Evolutionary conservation across 495 filamentous ascomycete species (phyloP).

Genomic region (Penicillium odoratum): DNA sequence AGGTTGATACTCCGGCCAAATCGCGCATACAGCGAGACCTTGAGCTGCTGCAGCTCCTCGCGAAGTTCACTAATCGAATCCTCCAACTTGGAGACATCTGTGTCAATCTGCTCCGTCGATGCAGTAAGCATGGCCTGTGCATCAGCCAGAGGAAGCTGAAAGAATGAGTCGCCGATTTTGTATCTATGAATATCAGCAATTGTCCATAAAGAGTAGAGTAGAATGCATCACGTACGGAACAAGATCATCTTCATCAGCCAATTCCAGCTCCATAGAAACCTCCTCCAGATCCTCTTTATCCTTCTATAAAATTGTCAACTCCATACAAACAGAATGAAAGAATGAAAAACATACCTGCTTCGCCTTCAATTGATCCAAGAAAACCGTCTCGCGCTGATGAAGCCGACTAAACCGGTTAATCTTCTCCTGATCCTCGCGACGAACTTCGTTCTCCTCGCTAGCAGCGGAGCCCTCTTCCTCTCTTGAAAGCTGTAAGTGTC

Average conservation of each 20-base stretch:
- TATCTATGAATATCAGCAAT: conserved; percentile 59
- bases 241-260: conserved; percentile 92
- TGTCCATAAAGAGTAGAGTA: not conserved
- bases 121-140: conserved; percentile 79
- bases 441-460: conserved; percentile 82
- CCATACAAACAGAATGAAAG: not conserved
- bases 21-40: conserved; percentile 87
- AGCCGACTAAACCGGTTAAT: conserved; percentile 97
- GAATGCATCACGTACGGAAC: conserved; percentile 64
- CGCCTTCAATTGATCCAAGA: conserved; percentile 78
- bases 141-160: conserved; percentile 78
- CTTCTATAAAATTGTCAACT: conserved; percentile 61
- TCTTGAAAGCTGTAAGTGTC: conserved; percentile 69
- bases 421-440: conserved; percentile 95
- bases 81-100: conserved; percentile 73
- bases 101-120: conserved; percentile 69
- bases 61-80: conserved; percentile 68
- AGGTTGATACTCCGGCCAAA: conserved; percentile 96
- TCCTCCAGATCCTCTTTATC: conserved; percentile 98
- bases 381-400: conserved; percentile 74
- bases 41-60: conserved; percentile 85
- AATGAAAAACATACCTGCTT: conserved; percentile 66
- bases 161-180: conserved; percentile 94
- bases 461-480: conserved; percentile 76
- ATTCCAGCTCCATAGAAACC: conserved; percentile 83